Evolutionary conservation across 257 asterid species (phyloP).

Genomic region (Solanum peruvianum): DNA sequence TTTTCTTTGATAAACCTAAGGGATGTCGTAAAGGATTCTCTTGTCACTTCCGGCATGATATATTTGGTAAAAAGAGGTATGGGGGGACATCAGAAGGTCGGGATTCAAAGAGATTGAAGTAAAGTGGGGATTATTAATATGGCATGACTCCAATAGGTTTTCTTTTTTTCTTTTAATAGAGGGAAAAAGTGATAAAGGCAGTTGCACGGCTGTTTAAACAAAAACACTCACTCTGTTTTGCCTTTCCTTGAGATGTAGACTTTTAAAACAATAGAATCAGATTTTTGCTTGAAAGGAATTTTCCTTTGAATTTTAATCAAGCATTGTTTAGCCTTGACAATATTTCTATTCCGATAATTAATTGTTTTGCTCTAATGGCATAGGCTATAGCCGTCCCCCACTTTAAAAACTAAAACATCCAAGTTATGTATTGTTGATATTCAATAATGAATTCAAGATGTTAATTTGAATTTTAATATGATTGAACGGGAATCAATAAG

Average conservation of each 20-base stretch:
- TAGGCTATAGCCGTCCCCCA: neutral
- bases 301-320: neutral
- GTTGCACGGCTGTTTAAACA: neutral
- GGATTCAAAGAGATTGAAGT: slow-evolving; percentile 17
- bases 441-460: neutral
- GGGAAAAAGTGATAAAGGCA: neutral
- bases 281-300: neutral
- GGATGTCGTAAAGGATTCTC: slow-evolving; percentile 29
- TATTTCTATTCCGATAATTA: neutral
- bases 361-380: neutral
- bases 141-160: neutral
- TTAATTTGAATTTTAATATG: neutral
- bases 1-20: neutral
- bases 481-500: neutral
- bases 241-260: neutral
- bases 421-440: neutral
- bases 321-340: neutral
- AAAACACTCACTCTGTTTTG: neutral
- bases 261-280: neutral
- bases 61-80: neutral
- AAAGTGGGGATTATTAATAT: neutral
- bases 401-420: neutral
- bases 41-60: slow-evolving; percentile 18
- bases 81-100: slow-evolving; percentile 1
- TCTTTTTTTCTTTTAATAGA: neutral